phyloP scores from a whole-genome alignment of 306 rosid genomes.

The Rosa persica region DNA sequence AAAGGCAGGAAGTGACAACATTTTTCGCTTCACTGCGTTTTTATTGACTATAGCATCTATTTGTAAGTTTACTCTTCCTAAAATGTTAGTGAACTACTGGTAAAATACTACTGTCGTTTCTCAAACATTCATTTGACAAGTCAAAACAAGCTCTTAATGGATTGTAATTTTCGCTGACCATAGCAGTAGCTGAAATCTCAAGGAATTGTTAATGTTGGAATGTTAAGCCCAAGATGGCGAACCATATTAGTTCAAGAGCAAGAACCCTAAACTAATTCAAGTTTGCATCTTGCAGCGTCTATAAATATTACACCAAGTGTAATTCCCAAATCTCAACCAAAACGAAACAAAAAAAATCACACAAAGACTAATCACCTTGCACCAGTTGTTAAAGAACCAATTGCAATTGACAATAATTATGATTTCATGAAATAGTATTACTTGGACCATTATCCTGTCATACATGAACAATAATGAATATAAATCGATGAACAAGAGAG shows the following conservation, averaged over 20 bases:
- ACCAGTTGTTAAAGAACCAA: neutral
- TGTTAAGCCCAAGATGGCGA: neutral
- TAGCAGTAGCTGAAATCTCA: neutral
- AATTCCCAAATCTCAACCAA: neutral
- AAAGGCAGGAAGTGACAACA: neutral
- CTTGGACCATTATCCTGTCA: no score
- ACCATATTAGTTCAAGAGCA: neutral
- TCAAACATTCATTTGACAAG: neutral
- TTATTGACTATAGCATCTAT: neutral
- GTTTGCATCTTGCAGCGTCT: neutral
- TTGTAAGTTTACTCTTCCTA: neutral
- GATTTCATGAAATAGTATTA: neutral
- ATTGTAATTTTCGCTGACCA: neutral
- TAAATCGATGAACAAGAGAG: neutral
- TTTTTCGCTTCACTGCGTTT: neutral
- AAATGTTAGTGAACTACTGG: neutral
- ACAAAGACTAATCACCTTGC: neutral
- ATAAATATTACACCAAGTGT: neutral
- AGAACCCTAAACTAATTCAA: neutral
- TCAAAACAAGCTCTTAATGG: neutral
- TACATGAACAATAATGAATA: no score
- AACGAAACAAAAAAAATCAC: no score
- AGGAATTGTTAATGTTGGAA: neutral
- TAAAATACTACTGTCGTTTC: neutral
- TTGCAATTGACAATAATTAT: neutral